A percentile compares a stretch with the other conserved stretches of the same genome.
These are phyloP conservation scores for Acacia acuminata DNA, from an alignment of 306 rosid species.

Conservation along the genomic window DNA sequence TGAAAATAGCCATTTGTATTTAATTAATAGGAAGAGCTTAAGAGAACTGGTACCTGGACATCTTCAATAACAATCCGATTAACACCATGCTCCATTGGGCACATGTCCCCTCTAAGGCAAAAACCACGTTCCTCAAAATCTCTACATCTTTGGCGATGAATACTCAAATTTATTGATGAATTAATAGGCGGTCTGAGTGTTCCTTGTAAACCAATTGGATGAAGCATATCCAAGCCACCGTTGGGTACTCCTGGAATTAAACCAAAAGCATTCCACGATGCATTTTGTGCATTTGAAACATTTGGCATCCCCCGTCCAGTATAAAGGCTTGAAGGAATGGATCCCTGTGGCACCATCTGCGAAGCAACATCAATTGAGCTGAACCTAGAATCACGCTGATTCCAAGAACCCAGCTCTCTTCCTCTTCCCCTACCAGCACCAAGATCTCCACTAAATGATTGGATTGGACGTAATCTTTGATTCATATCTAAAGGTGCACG, in stretches of 20 bases:
- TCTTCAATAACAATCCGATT: constrained; percentile 98
- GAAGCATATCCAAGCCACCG: constrained; percentile 82
- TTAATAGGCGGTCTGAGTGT: constrained; percentile 81
- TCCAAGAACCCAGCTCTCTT: constrained; percentile 83
- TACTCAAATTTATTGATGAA: constrained; percentile 73
- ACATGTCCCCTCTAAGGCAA: constrained; percentile 99
- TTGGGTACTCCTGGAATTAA: constrained; percentile 80
- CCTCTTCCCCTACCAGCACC: constrained; percentile 90
- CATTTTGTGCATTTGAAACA: constrained; percentile 79
- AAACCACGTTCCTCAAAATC: constrained; percentile 99
- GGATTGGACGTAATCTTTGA: constrained; percentile 72
- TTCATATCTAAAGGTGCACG: constrained; percentile 65
- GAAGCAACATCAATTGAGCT: constrained; percentile 78
- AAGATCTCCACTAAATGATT: constrained; percentile 58
- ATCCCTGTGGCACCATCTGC: constrained; percentile 80
- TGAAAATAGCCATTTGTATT: constrained; percentile 4
- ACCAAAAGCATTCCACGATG: constrained; percentile 89
- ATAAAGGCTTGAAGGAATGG: constrained; percentile 74
- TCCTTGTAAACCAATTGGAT: constrained; percentile 86
- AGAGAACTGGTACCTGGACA: constrained; percentile 73
- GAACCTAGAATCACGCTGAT: constrained; percentile 80
- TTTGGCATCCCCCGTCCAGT: constrained; percentile 79
- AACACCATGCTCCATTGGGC: constrained; percentile 99
- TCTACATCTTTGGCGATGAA: constrained; percentile 91
- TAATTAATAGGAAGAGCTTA: constrained; percentile 20